Evolutionary conservation across 352 stramenopile species (phyloP), one percentile per base, ranked within the genome.

Genomic region (Pythium aquatile): DNA sequence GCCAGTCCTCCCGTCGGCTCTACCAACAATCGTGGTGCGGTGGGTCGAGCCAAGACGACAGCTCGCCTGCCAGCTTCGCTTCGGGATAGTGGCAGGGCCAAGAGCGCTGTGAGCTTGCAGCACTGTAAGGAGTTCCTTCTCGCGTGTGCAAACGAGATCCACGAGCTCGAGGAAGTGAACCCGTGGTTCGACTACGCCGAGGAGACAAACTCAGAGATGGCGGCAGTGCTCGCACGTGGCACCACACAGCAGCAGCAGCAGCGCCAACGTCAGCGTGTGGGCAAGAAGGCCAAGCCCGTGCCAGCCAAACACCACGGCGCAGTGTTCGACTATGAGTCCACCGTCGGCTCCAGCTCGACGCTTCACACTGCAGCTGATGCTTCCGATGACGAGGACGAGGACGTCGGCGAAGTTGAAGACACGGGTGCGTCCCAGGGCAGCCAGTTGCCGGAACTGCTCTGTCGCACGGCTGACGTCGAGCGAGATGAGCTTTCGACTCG

Each of bases 71-170:
- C 17, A 5, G 6, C 16, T 17, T 20, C 48, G 6, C 13, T 17
- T 37, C 65, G 63, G 9, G 53, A 73, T 37, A 88, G 72, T 44
- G 78, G 78, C 9, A 76, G 78, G 5, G 49, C 67, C 62, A 87
- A 80, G 59, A 72, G 70, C 24, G 26, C 46, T 5, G 49, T 78
- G 30, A 87, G 75, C 28, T 58, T 88, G 9, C 65, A 75, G 49
- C 75, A 85, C 59, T 90, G 83, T 71, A 83, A 81, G 52, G 73
- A 77, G 29, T 93, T 91, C 55, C 55, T 93, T 47, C 75, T 90
- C 8, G 82, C 84, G 30, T 91, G 82, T 61, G 79, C 78, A 13
- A 93, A 91, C 68, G 82, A 93, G 59, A 91, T 93, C 70, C 78
- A 90, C 65, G 82, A 93, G 26, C 72, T 91, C 11, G 82, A 93